Evolutionary conservation across 768 basidiomycete genomes (phyloP).

Genomic region (Leccinum incarnatum): DNA sequence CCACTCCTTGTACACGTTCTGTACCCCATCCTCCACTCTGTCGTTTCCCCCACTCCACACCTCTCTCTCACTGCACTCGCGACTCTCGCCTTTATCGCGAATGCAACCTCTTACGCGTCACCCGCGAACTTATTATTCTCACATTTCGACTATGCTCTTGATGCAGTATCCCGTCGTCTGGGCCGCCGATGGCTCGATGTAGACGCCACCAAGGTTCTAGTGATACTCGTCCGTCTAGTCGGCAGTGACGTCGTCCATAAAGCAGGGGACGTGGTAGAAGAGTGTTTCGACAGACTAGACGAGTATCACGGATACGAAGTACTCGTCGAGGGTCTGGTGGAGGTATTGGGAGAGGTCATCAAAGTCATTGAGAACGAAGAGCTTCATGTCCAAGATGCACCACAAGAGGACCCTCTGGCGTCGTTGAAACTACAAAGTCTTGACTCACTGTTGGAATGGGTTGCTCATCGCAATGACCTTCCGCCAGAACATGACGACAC

Average conservation of each 20-base stretch:
- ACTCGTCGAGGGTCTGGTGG: slow-evolving; percentile 83
- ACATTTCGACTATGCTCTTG: slow-evolving; percentile 96
- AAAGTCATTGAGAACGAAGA: slow-evolving; percentile 67
- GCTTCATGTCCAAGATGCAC: slow-evolving; percentile 23
- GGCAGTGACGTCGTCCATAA: slow-evolving; percentile 84
- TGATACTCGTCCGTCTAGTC: slow-evolving; percentile 80
- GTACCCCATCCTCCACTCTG: slow-evolving; percentile 84
- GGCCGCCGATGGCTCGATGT: slow-evolving; percentile 79
- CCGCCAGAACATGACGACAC: slow-evolving; percentile 39
- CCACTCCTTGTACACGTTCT: slow-evolving; percentile 73
- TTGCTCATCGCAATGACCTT: slow-evolving; percentile 42
- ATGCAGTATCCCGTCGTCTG: slow-evolving; percentile 82
- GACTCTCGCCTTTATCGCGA: slow-evolving; percentile 66
- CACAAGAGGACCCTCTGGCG: slow-evolving; percentile 17
- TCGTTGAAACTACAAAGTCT: slow-evolving; percentile 36
- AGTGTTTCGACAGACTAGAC: slow-evolving; percentile 94
- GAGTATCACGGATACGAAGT: slow-evolving; percentile 92
- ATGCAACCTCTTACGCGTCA: slow-evolving; percentile 84
- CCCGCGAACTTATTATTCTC: slow-evolving; percentile 84
- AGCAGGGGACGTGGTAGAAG: slow-evolving; percentile 93
- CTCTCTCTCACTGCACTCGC: slow-evolving; percentile 75
- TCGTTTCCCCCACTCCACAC: slow-evolving; percentile 68
- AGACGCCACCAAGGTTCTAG: slow-evolving; percentile 85
- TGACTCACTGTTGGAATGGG: slow-evolving; percentile 64
- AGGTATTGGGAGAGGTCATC: slow-evolving; percentile 83